Evolutionary conservation across 148 eudicot genomes (phyloP).

Genomic region (Rhododendron simsii): DNA sequence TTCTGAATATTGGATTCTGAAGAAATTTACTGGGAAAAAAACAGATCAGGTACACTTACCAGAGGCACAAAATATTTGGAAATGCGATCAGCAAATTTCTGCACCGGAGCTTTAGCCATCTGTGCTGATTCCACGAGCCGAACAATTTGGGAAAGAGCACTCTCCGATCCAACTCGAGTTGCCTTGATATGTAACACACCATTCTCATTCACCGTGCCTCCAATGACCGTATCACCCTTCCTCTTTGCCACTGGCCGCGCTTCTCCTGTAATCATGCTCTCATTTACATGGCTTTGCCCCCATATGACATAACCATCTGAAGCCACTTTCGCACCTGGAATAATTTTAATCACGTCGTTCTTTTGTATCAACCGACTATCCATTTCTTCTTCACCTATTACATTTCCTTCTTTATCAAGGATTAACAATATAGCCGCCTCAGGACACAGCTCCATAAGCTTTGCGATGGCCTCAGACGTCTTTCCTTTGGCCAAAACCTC

Average conservation of each 20-base stretch:
- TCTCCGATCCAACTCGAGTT: slow-evolving; percentile 86
- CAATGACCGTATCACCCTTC: slow-evolving; percentile 83
- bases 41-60: slow-evolving; percentile 32
- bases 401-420: slow-evolving; percentile 53
- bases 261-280: slow-evolving; percentile 98
- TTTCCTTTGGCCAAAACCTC: slow-evolving; percentile 93
- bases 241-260: slow-evolving; percentile 83
- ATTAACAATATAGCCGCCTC: slow-evolving; percentile 69
- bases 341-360: slow-evolving; percentile 70
- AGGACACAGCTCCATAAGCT: slow-evolving; percentile 92
- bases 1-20: not conserved
- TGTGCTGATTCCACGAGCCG: slow-evolving; percentile 97
- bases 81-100: slow-evolving; percentile 88
- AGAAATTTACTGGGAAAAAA: not conserved
- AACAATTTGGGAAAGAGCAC: slow-evolving; percentile 93
- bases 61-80: slow-evolving; percentile 89
- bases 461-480: slow-evolving; percentile 94
- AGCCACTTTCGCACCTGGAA: slow-evolving; percentile 91
- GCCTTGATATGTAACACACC: slow-evolving; percentile 85
- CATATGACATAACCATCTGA: slow-evolving; percentile 83
- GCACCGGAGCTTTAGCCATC: slow-evolving; percentile 98
- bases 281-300: slow-evolving; percentile 95
- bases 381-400: slow-evolving; percentile 66
- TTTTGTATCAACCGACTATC: slow-evolving; percentile 84
- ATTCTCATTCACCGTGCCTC: slow-evolving; percentile 90